phyloP scores from a whole-genome alignment of 2,329 filamentous ascomycete species.

The Penicillium sp. region DNA sequence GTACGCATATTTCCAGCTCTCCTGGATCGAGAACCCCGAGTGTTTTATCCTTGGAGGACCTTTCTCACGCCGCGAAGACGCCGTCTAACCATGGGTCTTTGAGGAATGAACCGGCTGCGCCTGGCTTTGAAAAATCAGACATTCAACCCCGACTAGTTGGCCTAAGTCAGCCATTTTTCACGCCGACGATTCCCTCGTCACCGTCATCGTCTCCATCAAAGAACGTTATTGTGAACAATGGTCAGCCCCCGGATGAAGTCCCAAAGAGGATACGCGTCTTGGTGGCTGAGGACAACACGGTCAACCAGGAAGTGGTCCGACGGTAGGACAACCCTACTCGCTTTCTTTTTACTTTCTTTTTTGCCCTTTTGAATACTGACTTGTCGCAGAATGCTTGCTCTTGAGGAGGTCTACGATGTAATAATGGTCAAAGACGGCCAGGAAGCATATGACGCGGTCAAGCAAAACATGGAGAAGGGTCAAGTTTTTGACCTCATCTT shows the following conservation, averaged over 20 bases:
- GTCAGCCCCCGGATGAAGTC: conserved; percentile 59
- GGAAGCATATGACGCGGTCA: conserved; percentile 83
- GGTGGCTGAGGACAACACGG: conserved; percentile 76
- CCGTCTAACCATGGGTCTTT: conserved; percentile 22
- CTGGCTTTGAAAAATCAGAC: conserved; percentile 54
- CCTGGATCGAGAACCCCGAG: conserved; percentile 34
- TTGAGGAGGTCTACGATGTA: conserved; percentile 63
- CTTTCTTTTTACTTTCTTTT: too few relatives aligned
- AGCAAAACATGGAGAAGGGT: conserved; percentile 72
- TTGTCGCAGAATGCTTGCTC: conserved; percentile 56
- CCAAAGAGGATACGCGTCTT: conserved; percentile 70
- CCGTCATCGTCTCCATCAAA: conserved; percentile 4
- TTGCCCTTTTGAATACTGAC: neutral
- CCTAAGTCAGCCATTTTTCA: conserved; percentile 78
- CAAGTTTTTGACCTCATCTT: conserved; percentile 82
- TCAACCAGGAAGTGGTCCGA: conserved; percentile 60
- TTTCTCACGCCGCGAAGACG: conserved; percentile 23
- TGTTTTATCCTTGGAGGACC: conserved; percentile 27
- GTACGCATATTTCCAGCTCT: conserved; percentile 24
- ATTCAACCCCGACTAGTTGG: conserved; percentile 77
- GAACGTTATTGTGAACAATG: conserved; percentile 54
- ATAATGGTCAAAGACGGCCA: conserved; percentile 83
- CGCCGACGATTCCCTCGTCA: conserved; percentile 32
- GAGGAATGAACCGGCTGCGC: conserved; percentile 27
- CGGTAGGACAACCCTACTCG: conserved; percentile 7